Evolutionary conservation across 2,329 filamentous ascomycete genomes (phyloP), one percentile per base, ranked within the genome.

Genomic region (Thielaviopsis punctulata): DNA sequence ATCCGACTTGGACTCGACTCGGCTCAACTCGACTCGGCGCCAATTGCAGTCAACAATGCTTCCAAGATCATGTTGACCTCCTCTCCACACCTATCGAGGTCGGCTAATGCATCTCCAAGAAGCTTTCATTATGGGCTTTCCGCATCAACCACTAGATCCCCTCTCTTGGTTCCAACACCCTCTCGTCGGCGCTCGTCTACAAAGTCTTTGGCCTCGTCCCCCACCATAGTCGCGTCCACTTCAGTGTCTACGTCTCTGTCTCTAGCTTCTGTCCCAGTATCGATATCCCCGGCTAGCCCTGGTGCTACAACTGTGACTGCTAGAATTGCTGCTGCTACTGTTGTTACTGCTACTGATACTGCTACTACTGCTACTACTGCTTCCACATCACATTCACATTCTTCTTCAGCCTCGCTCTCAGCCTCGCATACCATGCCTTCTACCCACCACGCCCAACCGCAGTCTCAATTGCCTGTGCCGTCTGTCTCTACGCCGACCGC

Each of bases 41-140:
- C 36, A 41, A 41, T 41, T 25, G 30, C 50, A 46, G 22, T 33
- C 44, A 49, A 48, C 49, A 36, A 55, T 52, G 53, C 53, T 36
- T 44, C 21, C 46, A 46, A 44, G 47, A 55, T 47, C 53, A 55
- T 55, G 53, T 48, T 55, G 47, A 55, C 53, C 30, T 55, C 50
- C 39, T 55, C 53, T 52, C 53, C 53, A 43, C 53, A 52, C 47
- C 36, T 55, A 41, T 50, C 47, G 43, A 55, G 53, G 30, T 52
- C 53, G 47, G 43, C 50, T 12, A 50, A 43, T 52, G 50, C 51
- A 30, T 51, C 53, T 21, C 53, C 53, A 18, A 43, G 47, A 36
- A 49, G 41, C 27, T 52, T 52, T 33, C 50, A 55, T 46, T 55
- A 55, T 55, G 53, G 50, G 24, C 50, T 46, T 45, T 24, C 46